Evolutionary conservation across 352 stramenopile species (phyloP).

Genomic region (Phytophthora tentaculata): DNA sequence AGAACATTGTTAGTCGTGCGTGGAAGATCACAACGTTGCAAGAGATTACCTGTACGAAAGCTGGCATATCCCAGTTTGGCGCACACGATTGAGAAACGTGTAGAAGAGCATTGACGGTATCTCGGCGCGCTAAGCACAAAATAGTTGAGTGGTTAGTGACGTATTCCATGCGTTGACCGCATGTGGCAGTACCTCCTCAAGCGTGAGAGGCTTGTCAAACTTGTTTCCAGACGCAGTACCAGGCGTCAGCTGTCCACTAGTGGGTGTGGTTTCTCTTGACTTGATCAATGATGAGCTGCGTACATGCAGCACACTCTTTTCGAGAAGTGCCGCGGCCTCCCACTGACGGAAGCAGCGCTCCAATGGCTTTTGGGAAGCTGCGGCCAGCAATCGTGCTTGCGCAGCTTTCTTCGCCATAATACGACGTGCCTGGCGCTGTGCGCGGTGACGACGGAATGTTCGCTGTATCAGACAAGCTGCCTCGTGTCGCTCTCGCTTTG

Average conservation of each 20-base stretch:
- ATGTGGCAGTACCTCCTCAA: constrained; percentile 57
- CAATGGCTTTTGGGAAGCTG: constrained; percentile 57
- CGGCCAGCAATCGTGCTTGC: constrained; percentile 50
- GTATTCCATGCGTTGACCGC: background rate
- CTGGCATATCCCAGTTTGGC: constrained; percentile 67
- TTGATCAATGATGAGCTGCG: constrained; percentile 37
- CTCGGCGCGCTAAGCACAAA: constrained; percentile 45
- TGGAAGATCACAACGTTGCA: background rate
- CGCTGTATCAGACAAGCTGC: constrained; percentile 58
- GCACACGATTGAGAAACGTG: constrained; percentile 72
- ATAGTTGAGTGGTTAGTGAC: constrained; percentile 5
- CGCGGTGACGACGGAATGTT: constrained; percentile 47
- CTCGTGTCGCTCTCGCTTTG: constrained; percentile 22
- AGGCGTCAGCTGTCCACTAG: constrained; percentile 19
- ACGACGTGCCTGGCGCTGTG: constrained; percentile 46
- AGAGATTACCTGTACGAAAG: constrained; percentile 54
- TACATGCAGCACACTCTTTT: constrained; percentile 54
- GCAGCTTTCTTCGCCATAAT: constrained; percentile 59
- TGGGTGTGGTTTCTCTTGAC: constrained; percentile 27
- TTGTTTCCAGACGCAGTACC: constrained; percentile 16
- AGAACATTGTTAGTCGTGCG: constrained; percentile 7
- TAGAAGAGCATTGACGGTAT: constrained; percentile 78
- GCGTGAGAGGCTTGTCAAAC: constrained; percentile 29
- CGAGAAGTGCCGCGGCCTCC: constrained; percentile 50
- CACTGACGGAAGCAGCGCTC: constrained; percentile 67